Evolutionary conservation across 441 rosid species (phyloP), one percentile per base, ranked within the genome.

Genomic region (Pelargonium exstipulatum): DNA sequence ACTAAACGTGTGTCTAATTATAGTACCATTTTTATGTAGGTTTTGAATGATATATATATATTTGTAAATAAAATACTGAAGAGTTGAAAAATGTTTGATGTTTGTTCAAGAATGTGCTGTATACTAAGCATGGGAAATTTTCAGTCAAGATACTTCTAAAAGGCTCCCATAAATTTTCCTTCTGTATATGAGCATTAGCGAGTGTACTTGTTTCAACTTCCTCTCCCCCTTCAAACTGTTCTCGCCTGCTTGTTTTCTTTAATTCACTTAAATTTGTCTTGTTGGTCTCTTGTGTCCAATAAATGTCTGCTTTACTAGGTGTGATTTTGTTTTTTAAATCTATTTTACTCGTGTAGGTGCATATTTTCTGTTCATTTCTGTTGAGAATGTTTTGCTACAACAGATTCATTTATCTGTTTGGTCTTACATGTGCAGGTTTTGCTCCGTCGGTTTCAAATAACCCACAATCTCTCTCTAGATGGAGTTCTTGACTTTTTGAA

Each of bases 401-500:
- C 35, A 29, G 5, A 29, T 29, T 29, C 35, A 29, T 29, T 48
- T 35, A 62, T 63, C 67, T 35, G 60, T 69, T 68, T 62, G 73
- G 29, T 64, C 51, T 40, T 61, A 10, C 4, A 37, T 20, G 10
- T 67, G 46, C 90, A 93, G 98, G 92, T 95, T 76, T 81, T 95
- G 69, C 80, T 95, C 74, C 92, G 88, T 37, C 83, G 96, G 55
- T 86, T 92, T 81, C 93, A 95, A 80, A 85, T 90, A 80, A 83
- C 99, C 49, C 88, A 81, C 64, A 95, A 95, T 76, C 91, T 80
- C 67, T 92, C 98, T 40, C 79, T 88, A 42, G 99, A 95, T 74
- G 99, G 99, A 65, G 92, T 89, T 77, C 95, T 92, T 3, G 99
- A 95, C 81, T 88, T 92, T 69, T 78, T 92, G 69, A 86, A 85